These are phyloP conservation scores for Piper betle DNA, from an alignment of 164 flowering plant genomes.

Conservation along the genomic window DNA sequence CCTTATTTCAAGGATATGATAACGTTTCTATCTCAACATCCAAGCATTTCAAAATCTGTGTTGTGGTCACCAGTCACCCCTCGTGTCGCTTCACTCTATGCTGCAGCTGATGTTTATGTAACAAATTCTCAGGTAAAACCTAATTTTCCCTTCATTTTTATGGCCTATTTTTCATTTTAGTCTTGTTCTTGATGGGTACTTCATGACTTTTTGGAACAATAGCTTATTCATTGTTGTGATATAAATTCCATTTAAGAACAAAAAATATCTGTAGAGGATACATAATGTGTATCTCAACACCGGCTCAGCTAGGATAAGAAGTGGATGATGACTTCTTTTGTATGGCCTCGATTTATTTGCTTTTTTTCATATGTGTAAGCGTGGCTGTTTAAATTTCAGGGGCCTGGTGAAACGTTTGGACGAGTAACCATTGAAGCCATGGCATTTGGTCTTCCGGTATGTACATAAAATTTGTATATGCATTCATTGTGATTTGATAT, in stretches of 20 bases:
- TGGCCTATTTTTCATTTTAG: background rate
- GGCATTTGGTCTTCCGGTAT: conserved; percentile 98
- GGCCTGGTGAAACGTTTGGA: conserved; percentile 94
- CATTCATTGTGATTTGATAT: background rate
- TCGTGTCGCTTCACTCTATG: conserved; percentile 84
- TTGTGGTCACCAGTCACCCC: conserved; percentile 95
- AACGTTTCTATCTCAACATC: conserved; percentile 41
- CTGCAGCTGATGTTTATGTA: conserved; percentile 92
- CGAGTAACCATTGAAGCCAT: conserved; percentile 97
- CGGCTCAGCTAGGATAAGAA: too few relatives aligned
- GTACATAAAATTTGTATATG: background rate
- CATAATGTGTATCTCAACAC: too few relatives aligned
- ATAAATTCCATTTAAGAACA: too few relatives aligned
- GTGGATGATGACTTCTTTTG: background rate
- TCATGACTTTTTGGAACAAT: too few relatives aligned
- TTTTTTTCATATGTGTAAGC: background rate
- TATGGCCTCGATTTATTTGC: background rate
- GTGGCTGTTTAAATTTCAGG: conserved; percentile 32
- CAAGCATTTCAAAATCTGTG: conserved; percentile 56
- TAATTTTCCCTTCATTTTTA: background rate
- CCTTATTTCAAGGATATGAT: conserved; percentile 66
- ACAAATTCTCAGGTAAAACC: conserved; percentile 67
- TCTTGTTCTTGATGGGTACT: background rate
- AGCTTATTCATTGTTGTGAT: too few relatives aligned
- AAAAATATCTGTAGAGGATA: too few relatives aligned